Evolutionary conservation across 257 asterid genomes (phyloP).

Genomic region (Capsicum pubescens): DNA sequence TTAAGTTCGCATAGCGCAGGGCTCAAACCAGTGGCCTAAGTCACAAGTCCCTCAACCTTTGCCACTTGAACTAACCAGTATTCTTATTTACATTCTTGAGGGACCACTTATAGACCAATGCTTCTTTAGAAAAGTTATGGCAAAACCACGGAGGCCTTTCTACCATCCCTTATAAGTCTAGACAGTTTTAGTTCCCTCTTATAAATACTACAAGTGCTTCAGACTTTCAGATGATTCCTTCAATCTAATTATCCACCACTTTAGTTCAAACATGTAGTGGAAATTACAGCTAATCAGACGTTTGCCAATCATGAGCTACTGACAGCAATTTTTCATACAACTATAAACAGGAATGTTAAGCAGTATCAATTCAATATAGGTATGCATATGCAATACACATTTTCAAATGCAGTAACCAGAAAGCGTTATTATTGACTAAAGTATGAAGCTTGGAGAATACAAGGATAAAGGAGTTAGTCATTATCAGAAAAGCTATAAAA

Average conservation of each 20-base stretch:
- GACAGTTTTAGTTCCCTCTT: neutral
- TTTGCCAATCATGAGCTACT: neutral
- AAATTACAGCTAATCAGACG: neutral
- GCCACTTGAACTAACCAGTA: neutral
- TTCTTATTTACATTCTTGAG: neutral
- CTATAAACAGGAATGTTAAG: neutral
- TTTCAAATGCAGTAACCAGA: conserved; percentile 8
- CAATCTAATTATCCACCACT: conserved; percentile 8
- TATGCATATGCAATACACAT: conserved; percentile 15
- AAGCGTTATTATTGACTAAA: neutral
- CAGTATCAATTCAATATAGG: neutral
- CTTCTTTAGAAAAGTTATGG: neutral
- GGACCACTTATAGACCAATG: neutral
- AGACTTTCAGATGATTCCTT: neutral
- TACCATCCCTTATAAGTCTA: neutral
- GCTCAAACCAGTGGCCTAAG: neutral
- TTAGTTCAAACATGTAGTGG: neutral
- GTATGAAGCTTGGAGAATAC: neutral
- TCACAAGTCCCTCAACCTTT: conserved; percentile 9
- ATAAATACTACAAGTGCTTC: neutral
- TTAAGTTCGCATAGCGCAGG: neutral
- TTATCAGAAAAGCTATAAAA: neutral
- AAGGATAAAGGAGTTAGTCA: neutral
- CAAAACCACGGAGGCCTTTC: neutral
- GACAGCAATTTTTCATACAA: neutral